phyloP scores from a whole-genome alignment of 2,329 filamentous ascomycete species.

The Neurospora sp. region DNA sequence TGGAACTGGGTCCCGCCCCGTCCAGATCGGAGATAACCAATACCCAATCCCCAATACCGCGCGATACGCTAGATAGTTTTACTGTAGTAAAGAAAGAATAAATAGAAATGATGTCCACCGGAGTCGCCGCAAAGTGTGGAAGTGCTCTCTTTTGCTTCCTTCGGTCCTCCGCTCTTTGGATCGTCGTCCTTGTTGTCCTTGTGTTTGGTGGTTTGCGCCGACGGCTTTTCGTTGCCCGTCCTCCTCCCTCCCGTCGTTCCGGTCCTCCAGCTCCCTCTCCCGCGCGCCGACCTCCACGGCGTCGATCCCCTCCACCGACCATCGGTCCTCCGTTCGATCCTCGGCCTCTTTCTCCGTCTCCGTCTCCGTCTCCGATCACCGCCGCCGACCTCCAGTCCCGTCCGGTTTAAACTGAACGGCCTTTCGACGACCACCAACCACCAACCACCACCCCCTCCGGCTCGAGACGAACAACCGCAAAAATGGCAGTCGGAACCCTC shows the following conservation, averaged over 20 bases:
- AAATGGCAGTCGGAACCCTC: conserved; percentile 23
- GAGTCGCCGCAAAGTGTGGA: conserved; percentile 28
- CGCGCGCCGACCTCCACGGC: background rate
- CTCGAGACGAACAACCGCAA: background rate
- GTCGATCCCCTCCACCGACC: background rate
- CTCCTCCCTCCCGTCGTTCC: background rate
- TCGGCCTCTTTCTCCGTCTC: too few relatives aligned
- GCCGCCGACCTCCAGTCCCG: too few relatives aligned
- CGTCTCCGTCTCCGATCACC: conserved; percentile 1
- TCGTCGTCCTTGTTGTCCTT: conserved; percentile 27
- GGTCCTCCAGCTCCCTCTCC: background rate
- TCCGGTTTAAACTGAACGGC: too few relatives aligned
- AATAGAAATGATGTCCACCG: background rate
- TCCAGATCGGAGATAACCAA: background rate
- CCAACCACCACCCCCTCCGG: too few relatives aligned
- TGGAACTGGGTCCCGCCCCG: background rate
- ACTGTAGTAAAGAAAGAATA: background rate
- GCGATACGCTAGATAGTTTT: background rate
- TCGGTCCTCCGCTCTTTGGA: conserved; percentile 32
- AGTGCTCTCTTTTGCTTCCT: conserved; percentile 31
- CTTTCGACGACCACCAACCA: too few relatives aligned
- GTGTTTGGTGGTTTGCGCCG: conserved; percentile 24
- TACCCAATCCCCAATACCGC: background rate
- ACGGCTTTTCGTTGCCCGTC: conserved; percentile 16
- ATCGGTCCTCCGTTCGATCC: background rate